These are phyloP conservation scores for Phytophthora hibernalis DNA, from an alignment of 352 stramenopile species.

Conservation along the genomic window DNA sequence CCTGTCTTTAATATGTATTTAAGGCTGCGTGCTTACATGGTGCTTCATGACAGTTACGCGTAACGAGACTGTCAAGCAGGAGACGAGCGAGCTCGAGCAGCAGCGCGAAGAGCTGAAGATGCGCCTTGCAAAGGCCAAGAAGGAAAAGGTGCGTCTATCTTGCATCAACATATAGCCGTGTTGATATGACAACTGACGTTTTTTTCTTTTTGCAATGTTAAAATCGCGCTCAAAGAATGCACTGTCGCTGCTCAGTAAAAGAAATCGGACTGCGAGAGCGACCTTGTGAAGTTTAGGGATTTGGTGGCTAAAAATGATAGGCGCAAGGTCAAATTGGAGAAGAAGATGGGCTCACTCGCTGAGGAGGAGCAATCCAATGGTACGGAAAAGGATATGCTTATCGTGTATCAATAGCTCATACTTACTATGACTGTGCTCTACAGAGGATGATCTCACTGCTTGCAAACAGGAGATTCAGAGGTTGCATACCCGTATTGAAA, in stretches of 20 bases:
- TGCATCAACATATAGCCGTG: neutral
- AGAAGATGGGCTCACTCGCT: constrained; percentile 90
- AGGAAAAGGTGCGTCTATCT: constrained; percentile 55
- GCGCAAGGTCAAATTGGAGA: constrained; percentile 78
- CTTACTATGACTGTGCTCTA: constrained; percentile 16
- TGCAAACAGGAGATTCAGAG: constrained; percentile 69
- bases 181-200: neutral
- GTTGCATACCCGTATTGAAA: constrained; percentile 73
- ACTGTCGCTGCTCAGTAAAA: constrained; percentile 84
- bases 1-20: neutral
- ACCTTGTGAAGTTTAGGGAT: constrained; percentile 94
- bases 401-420: neutral
- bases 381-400: constrained; percentile 15
- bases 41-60: constrained; percentile 43
- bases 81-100: constrained; percentile 57
- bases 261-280: constrained; percentile 84
- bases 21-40: constrained; percentile 8
- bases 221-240: constrained; percentile 42
- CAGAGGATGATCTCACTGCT: constrained; percentile 57
- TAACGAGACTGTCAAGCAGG: constrained; percentile 62
- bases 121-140: constrained; percentile 73
- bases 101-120: constrained; percentile 68
- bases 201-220: constrained; percentile 1
- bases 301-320: constrained; percentile 87
- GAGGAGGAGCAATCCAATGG: constrained; percentile 82